Evolutionary conservation across 345 rosid genomes (phyloP).

Genomic region (Cardamine chenopodiifolia): DNA sequence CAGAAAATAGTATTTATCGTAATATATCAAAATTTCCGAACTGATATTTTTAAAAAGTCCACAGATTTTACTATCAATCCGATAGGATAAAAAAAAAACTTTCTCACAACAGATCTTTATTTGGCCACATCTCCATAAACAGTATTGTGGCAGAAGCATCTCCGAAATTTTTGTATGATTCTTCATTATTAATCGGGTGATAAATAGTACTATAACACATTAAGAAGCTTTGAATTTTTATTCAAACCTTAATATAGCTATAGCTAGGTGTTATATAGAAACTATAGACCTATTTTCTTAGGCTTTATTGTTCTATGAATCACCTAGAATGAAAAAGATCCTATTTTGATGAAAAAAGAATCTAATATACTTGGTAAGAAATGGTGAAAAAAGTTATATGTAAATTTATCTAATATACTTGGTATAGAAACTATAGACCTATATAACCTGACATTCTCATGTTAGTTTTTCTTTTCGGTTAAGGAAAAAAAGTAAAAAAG

Average conservation of each 20-base stretch:
- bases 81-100: background rate
- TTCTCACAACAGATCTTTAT: constrained; percentile 4
- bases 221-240: constrained; percentile 10
- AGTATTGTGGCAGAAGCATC: constrained; percentile 16
- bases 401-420: no score
- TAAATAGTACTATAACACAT: constrained; percentile 11
- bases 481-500: no score
- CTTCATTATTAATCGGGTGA: constrained; percentile 12
- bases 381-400: no score
- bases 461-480: no score
- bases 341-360: constrained; percentile 41
- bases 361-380: background rate
- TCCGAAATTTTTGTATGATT: background rate
- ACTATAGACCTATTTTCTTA: constrained; percentile 35
- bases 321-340: constrained; percentile 38
- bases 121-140: constrained; percentile 19
- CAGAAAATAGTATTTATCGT: background rate
- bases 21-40: background rate
- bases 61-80: background rate
- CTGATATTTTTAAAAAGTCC: background rate
- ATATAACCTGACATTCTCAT: no score
- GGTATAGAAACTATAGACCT: no score
- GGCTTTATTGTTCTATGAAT: constrained; percentile 18
- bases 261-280: constrained; percentile 35
- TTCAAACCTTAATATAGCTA: constrained; percentile 35